Conservation (phyloP, 352 stramenopile genomes). For the Phytopythium ostracodes region DNA sequence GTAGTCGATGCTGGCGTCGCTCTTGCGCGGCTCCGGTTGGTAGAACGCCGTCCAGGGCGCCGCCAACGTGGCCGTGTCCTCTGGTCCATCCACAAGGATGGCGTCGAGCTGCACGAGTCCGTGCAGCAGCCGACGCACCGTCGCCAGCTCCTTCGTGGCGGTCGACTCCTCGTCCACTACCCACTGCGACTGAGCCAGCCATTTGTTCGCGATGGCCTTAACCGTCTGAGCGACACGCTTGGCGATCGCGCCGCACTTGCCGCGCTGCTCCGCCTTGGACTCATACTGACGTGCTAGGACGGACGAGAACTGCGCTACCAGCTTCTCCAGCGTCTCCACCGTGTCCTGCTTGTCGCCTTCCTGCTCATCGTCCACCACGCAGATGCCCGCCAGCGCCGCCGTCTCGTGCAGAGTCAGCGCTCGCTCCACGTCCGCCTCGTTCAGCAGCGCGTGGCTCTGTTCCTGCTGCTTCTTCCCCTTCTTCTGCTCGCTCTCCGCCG, state of each 20-base stretch:
- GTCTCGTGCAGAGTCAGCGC: constrained; percentile 27
- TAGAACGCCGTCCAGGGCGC: constrained; percentile 57
- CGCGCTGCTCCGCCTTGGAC: constrained; percentile 15
- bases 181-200: constrained; percentile 7
- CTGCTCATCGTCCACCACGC: constrained; percentile 4
- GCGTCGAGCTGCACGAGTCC: constrained; percentile 34
- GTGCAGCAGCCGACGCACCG: constrained; percentile 39
- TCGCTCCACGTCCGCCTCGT: constrained; percentile 53
- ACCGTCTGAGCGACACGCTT: constrained; percentile 11
- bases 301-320: constrained; percentile 27
- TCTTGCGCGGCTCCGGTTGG: constrained; percentile 27
- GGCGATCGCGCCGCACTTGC: constrained; percentile 29
- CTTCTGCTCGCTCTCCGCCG: not conserved
- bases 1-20: constrained; percentile 21
- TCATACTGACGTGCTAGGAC: constrained; percentile 45
- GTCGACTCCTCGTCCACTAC: constrained; percentile 15
- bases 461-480: not conserved
- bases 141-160: constrained; percentile 20
- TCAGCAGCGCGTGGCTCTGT: constrained; percentile 25
- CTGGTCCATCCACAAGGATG: constrained; percentile 2
- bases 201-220: constrained; percentile 18
- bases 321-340: constrained; percentile 12
- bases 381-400: constrained; percentile 3
- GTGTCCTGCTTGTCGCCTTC: not conserved
- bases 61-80: constrained; percentile 2